Conservation (phyloP, 1,139 yeast genomes). For the Eremothecium sinecaudum region DNA sequence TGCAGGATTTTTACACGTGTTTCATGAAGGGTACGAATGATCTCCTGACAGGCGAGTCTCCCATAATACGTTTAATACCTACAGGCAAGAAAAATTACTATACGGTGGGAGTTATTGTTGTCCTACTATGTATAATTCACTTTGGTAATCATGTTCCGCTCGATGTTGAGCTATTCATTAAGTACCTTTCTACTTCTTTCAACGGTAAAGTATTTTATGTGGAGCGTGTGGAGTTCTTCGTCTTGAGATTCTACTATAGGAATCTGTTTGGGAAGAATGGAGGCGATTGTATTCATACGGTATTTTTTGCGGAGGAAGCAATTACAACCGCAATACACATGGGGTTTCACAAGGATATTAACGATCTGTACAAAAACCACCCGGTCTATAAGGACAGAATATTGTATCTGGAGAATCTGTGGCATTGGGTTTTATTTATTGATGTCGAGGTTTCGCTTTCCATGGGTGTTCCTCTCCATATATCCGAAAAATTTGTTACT, state of each 20-base stretch:
- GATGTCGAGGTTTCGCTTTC: conserved; percentile 23
- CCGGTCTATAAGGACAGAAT: conserved; percentile 6
- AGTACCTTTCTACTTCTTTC: conserved; percentile 13
- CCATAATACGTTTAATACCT: conserved; percentile 11
- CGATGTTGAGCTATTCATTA: conserved; percentile 15
- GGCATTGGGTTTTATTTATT: conserved; percentile 23
- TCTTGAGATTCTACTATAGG: conserved; percentile 19
- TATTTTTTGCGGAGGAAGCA: conserved; percentile 17
- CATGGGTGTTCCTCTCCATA: conserved; percentile 20
- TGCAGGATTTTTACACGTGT: conserved; percentile 8
- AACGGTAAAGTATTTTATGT: conserved; percentile 15
- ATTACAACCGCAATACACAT: conserved; percentile 14
- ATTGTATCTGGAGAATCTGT: conserved; percentile 16
- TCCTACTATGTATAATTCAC: conserved; percentile 10
- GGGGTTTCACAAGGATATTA: conserved; percentile 11
- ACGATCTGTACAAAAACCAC: conserved; percentile 5
- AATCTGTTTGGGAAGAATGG: conserved; percentile 16
- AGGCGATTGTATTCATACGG: conserved; percentile 25
- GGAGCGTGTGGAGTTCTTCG: conserved; percentile 19
- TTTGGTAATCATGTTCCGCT: conserved; percentile 5
- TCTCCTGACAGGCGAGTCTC: conserved; percentile 11
- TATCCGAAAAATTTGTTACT: conserved; percentile 14
- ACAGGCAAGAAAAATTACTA: conserved; percentile 14
- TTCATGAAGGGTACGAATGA: conserved; percentile 25
- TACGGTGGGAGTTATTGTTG: conserved; percentile 14